These are phyloP conservation scores for Carex littledalei DNA, from an alignment of 176 grass and related monocot species.

Conservation along the genomic window DNA sequence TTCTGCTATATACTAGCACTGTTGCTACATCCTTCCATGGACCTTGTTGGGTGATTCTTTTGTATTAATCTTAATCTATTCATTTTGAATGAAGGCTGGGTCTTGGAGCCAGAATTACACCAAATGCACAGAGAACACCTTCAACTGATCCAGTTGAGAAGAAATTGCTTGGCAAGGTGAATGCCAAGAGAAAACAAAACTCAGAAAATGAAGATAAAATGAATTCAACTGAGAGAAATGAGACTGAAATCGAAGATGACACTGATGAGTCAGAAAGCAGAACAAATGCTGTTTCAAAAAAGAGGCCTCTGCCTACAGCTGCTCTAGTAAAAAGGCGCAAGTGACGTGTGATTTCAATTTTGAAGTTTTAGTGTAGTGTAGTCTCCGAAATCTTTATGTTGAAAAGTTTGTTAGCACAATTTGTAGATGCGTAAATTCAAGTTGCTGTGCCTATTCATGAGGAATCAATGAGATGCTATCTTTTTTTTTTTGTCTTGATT, in stretches of 20 bases:
- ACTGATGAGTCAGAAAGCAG: conserved; percentile 60
- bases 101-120: conserved; percentile 61
- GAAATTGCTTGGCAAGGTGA: conserved; percentile 60
- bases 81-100: conserved; percentile 75
- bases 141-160: conserved; percentile 57
- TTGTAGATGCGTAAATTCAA: background rate
- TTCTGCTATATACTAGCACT: background rate
- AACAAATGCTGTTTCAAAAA: conserved; percentile 67
- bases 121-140: conserved; percentile 32
- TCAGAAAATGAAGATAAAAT: conserved; percentile 43
- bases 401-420: background rate
- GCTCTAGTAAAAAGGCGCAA: conserved; percentile 45
- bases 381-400: background rate
- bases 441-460: background rate
- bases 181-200: conserved; percentile 53
- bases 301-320: conserved; percentile 35
- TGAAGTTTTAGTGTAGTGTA: background rate
- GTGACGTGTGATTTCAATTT: conserved; percentile 30
- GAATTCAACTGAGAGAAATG: conserved; percentile 28
- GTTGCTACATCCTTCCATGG: background rate
- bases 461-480: background rate
- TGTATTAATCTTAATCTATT: no score
- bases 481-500: background rate
- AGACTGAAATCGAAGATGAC: conserved; percentile 39
- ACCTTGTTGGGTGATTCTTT: background rate